Conservation (phyloP, 331 rosid genomes). For the Erythrophleum ivorense region DNA sequence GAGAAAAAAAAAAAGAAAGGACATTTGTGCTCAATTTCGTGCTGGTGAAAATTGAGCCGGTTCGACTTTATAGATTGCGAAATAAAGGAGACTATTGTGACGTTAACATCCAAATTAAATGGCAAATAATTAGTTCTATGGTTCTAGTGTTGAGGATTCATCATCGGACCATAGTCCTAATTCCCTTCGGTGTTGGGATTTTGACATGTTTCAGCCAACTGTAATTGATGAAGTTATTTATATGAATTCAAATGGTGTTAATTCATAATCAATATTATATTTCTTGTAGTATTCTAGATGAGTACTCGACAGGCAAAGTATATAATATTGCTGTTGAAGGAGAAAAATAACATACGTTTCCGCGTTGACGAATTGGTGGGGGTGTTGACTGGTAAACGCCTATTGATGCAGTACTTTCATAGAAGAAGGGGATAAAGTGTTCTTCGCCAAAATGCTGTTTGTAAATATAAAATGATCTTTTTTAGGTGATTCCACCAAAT, state of each 20-base stretch:
- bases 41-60: background rate
- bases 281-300: background rate
- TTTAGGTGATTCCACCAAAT: background rate
- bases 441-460: background rate
- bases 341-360: background rate
- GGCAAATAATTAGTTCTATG: slow-evolving; percentile 17
- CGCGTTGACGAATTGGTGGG: slow-evolving; percentile 38
- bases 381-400: slow-evolving; percentile 37
- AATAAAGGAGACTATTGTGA: background rate
- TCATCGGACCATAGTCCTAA: background rate
- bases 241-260: background rate
- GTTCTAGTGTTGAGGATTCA: background rate
- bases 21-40: background rate
- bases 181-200: background rate
- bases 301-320: background rate
- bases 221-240: slow-evolving; percentile 1
- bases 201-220: slow-evolving; percentile 11
- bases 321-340: background rate
- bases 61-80: background rate
- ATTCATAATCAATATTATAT: background rate
- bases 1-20: background rate
- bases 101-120: slow-evolving; percentile 28
- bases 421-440: slow-evolving; percentile 14
- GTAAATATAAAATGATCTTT: background rate
- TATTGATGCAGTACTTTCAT: background rate